Evolutionary conservation across 768 basidiomycete species (phyloP).

Genomic region (Russula lepida): DNA sequence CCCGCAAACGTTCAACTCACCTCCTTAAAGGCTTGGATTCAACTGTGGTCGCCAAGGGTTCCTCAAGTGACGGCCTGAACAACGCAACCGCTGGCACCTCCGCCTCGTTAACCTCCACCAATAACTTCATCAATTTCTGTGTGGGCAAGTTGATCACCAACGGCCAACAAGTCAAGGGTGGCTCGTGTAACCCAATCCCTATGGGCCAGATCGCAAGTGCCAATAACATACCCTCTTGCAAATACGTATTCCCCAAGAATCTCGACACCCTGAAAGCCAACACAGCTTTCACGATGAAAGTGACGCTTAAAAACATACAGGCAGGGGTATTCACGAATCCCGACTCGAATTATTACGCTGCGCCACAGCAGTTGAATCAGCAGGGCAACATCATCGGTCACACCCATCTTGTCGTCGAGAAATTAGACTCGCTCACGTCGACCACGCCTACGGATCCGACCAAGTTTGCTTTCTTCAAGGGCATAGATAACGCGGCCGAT

Average conservation of each 20-base stretch:
- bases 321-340: slow-evolving; percentile 55
- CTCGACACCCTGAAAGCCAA: slow-evolving; percentile 37
- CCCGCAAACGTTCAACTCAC: background rate
- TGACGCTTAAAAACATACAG: slow-evolving; percentile 38
- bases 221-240: slow-evolving; percentile 45
- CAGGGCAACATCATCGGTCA: slow-evolving; percentile 51
- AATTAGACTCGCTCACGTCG: slow-evolving; percentile 38
- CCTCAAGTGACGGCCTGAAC: slow-evolving; percentile 42
- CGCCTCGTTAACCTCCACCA: slow-evolving; percentile 49
- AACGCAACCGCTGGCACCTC: slow-evolving; percentile 36
- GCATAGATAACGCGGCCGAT: slow-evolving; percentile 39
- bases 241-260: slow-evolving; percentile 44
- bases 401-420: slow-evolving; percentile 53
- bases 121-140: slow-evolving; percentile 73
- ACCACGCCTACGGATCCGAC: slow-evolving; percentile 35
- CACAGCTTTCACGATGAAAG: slow-evolving; percentile 42
- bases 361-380: slow-evolving; percentile 43
- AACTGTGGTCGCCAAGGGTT: slow-evolving; percentile 46
- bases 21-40: slow-evolving; percentile 31
- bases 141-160: slow-evolving; percentile 47
- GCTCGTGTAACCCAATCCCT: slow-evolving; percentile 53
- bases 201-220: slow-evolving; percentile 49
- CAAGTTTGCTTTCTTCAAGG: slow-evolving; percentile 52
- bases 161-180: slow-evolving; percentile 41
- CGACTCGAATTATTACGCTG: slow-evolving; percentile 40